phyloP scores from a whole-genome alignment of 2,329 filamentous ascomycete species.

The Plenodomus tracheiphilus region DNA sequence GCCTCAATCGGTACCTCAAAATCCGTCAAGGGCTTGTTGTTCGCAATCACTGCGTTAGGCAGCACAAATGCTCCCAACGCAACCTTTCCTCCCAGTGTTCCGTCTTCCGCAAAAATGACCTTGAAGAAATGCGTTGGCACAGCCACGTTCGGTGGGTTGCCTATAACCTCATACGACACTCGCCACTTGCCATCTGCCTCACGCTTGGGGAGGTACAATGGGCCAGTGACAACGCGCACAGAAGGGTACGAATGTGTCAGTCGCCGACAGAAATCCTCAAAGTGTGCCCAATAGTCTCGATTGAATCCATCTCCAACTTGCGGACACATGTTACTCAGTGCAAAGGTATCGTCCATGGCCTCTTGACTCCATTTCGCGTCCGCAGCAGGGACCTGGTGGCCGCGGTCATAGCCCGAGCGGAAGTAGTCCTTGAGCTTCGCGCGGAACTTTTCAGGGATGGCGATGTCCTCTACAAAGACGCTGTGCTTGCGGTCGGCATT shows the following conservation, averaged over 20 bases:
- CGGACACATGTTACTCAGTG: slow-evolving; percentile 94
- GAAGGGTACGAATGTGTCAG: slow-evolving; percentile 80
- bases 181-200: slow-evolving; percentile 95
- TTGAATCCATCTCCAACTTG: slow-evolving; percentile 99
- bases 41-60: slow-evolving; percentile 86
- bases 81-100: slow-evolving; percentile 64
- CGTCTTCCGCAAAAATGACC: slow-evolving; percentile 94
- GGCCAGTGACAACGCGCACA: slow-evolving; percentile 90
- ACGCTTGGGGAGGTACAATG: slow-evolving; percentile 85
- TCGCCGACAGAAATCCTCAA: slow-evolving; percentile 93
- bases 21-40: slow-evolving; percentile 81
- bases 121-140: slow-evolving; percentile 99
- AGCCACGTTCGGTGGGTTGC: slow-evolving; percentile 87
- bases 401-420: slow-evolving; percentile 91
- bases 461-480: slow-evolving; percentile 77
- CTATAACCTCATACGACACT: slow-evolving; percentile 94
- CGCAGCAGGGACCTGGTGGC: slow-evolving; percentile 95
- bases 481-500: slow-evolving; percentile 84
- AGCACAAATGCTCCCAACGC: slow-evolving; percentile 93
- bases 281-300: slow-evolving; percentile 98
- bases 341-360: slow-evolving; percentile 95
- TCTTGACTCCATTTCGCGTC: slow-evolving; percentile 94
- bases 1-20: slow-evolving; percentile 95
- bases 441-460: slow-evolving; percentile 83
- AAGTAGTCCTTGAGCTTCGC: slow-evolving; percentile 92